phyloP scores from a whole-genome alignment of 2,329 filamentous ascomycete genomes.

The Penicillium sp. region DNA sequence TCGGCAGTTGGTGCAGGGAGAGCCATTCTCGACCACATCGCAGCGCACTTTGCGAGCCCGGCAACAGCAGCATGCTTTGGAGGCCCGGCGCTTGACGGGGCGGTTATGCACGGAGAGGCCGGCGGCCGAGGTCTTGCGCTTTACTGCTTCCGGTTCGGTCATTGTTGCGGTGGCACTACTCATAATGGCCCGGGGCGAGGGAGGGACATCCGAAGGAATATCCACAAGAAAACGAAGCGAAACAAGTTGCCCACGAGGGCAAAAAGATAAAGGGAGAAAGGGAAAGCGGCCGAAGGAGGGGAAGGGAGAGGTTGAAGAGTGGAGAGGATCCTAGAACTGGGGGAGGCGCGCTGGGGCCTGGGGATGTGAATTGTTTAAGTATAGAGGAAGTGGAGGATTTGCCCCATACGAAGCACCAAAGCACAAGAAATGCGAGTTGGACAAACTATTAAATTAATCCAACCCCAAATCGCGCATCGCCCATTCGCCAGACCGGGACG shows the following conservation, averaged over 20 bases:
- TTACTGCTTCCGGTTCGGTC: slow-evolving; percentile 41
- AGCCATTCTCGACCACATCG: slow-evolving; percentile 82
- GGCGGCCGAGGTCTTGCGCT: slow-evolving; percentile 58
- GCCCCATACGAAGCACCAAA: neutral
- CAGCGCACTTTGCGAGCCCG: slow-evolving; percentile 87
- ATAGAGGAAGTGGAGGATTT: slow-evolving; percentile 2
- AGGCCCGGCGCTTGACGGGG: slow-evolving; percentile 78
- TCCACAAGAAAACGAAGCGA: slow-evolving; percentile 3
- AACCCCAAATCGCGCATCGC: slow-evolving; percentile 4
- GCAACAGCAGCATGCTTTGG: slow-evolving; percentile 85
- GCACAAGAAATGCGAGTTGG: slow-evolving; percentile 11
- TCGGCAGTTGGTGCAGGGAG: slow-evolving; percentile 82
- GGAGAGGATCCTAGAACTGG: slow-evolving; percentile 5
- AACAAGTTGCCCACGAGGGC: slow-evolving; percentile 3
- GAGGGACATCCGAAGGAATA: slow-evolving; percentile 20
- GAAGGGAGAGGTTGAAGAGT: slow-evolving; percentile 22
- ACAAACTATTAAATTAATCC: slow-evolving; percentile 12
- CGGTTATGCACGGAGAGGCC: slow-evolving; percentile 54
- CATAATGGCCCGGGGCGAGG: slow-evolving; percentile 18
- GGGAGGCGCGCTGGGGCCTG: slow-evolving; percentile 22
- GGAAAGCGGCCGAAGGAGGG: slow-evolving; percentile 17
- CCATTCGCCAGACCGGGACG: slow-evolving; percentile 10
- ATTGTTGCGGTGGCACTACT: slow-evolving; percentile 21
- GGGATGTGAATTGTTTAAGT: slow-evolving; percentile 34
- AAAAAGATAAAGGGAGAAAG: slow-evolving; percentile 2